phyloP scores from a whole-genome alignment of 306 rosid species.

The Macrotyloma uniflorum region DNA sequence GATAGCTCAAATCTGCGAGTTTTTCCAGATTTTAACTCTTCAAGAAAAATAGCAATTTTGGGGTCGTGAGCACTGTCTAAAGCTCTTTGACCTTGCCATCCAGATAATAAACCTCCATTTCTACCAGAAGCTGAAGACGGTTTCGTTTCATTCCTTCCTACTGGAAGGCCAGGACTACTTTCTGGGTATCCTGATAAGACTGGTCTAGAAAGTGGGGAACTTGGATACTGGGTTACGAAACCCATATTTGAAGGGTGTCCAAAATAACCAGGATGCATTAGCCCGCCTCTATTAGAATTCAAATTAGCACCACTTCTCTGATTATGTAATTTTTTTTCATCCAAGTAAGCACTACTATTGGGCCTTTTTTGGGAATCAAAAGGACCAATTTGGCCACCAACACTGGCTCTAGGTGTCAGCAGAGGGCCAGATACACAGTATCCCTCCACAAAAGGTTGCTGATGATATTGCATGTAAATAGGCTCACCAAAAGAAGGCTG shows the following conservation, averaged over 20 bases:
- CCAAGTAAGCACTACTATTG: constrained; percentile 45
- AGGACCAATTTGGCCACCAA: constrained; percentile 42
- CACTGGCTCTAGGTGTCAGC: constrained; percentile 46
- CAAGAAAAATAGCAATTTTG: constrained; percentile 57
- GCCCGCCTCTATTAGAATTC: constrained; percentile 57
- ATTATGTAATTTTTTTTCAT: constrained; percentile 48
- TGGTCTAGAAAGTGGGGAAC: constrained; percentile 52
- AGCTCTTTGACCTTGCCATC: constrained; percentile 59
- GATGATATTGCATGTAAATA: constrained; percentile 56
- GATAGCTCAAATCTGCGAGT: constrained; percentile 64
- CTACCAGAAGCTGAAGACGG: constrained; percentile 43
- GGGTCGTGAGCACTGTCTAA: constrained; percentile 51
- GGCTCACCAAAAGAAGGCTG: constrained; percentile 57
- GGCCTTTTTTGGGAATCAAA: constrained; percentile 46
- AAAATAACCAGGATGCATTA: constrained; percentile 50
- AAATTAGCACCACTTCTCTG: constrained; percentile 47
- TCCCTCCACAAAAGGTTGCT: constrained; percentile 51
- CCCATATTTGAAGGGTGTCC: constrained; percentile 55
- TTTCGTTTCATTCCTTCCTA: constrained; percentile 56
- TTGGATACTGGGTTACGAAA: constrained; percentile 47
- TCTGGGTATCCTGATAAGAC: constrained; percentile 49
- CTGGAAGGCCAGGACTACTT: constrained; percentile 44
- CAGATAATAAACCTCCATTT: constrained; percentile 49
- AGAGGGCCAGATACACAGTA: constrained; percentile 47
- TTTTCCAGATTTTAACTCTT: constrained; percentile 60